Evolutionary conservation across 2,329 filamentous ascomycete species (phyloP), one percentile per base, ranked within the genome.

Genomic region (Xylariales sp.): DNA sequence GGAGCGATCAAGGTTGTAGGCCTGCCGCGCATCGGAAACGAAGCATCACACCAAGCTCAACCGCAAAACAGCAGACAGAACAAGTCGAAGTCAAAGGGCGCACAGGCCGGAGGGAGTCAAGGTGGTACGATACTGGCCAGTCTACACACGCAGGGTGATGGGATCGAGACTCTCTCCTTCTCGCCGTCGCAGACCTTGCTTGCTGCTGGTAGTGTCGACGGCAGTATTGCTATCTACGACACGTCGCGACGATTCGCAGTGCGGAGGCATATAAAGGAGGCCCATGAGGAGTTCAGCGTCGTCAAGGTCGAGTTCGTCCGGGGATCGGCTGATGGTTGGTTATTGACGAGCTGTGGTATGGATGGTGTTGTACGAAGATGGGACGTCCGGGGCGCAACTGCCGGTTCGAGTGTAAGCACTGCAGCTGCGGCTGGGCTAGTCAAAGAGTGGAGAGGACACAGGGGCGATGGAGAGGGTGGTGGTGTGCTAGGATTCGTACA

Each of bases 401-500:
- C 56, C 3, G 37, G 29, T 15, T 35, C 35, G 14, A 29, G 24
- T 18, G 51, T 46, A 12, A 53, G 51, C 1, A 74, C 76, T 1
- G 78, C 77, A 1, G 80, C 79, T 2, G 79, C 74, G 7, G 80
- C 81, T 39, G 89, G 88, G 0, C 67, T 95, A 39, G 68, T 88
- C 18, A 84, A 82, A 49, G 90, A 96, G 65, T 97, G 90, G 90
- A 88, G 76, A 62, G 93, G 93, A 0, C 93, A 98, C 61, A 63
- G 87, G 53, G 82, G 90, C 21, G 80, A 87, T 58, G 86, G 88
- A 10, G 88, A 93, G 66, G 84, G 88, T 16, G 91, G 90, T 24
- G 91, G 91, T 40, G 84, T 97, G 7, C 66, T 97, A 52, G 90
- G 85, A 0, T 98, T 97, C 59, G 90, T 95, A 39, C 89, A 96